phyloP scores from a whole-genome alignment of 768 basidiomycete species.

The Lactarius tabidus region DNA sequence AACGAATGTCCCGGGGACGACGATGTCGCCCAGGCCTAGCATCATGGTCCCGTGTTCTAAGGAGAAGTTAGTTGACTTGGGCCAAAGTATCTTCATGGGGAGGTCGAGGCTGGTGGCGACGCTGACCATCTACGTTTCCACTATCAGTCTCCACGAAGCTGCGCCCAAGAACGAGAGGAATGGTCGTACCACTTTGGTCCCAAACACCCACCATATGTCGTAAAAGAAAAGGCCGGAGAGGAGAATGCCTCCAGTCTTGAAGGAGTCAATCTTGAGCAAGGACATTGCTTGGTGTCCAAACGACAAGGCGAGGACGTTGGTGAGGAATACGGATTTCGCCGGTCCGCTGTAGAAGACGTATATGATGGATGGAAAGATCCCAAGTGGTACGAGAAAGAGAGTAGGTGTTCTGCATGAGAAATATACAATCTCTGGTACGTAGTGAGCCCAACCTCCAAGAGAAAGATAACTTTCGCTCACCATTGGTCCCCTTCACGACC shows the following conservation, averaged over 20 bases:
- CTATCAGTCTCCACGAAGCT: background rate
- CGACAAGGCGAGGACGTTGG: constrained; percentile 69
- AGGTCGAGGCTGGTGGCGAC: constrained; percentile 88
- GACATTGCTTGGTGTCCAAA: constrained; percentile 78
- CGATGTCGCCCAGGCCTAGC: constrained; percentile 90
- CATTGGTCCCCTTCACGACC: constrained; percentile 43
- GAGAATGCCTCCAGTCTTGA: constrained; percentile 79
- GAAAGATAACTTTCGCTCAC: constrained; percentile 34
- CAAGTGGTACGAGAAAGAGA: constrained; percentile 52
- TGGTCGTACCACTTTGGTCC: constrained; percentile 69
- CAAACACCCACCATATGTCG: constrained; percentile 95
- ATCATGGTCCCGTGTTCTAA: constrained; percentile 67
- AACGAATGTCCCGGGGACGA: constrained; percentile 65
- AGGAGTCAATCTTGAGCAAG: constrained; percentile 82
- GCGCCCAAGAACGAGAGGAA: background rate
- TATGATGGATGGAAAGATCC: constrained; percentile 58
- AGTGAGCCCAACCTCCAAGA: background rate
- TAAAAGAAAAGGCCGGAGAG: constrained; percentile 86
- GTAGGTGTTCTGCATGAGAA: constrained; percentile 58
- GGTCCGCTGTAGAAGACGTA: constrained; percentile 45
- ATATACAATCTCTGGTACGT: constrained; percentile 34
- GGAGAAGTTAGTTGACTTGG: constrained; percentile 56
- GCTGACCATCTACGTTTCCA: constrained; percentile 72
- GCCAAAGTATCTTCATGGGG: constrained; percentile 91
- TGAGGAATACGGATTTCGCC: constrained; percentile 63